phyloP scores from a whole-genome alignment of 208 protist species.

The Trypanosoma platydactyli region DNA sequence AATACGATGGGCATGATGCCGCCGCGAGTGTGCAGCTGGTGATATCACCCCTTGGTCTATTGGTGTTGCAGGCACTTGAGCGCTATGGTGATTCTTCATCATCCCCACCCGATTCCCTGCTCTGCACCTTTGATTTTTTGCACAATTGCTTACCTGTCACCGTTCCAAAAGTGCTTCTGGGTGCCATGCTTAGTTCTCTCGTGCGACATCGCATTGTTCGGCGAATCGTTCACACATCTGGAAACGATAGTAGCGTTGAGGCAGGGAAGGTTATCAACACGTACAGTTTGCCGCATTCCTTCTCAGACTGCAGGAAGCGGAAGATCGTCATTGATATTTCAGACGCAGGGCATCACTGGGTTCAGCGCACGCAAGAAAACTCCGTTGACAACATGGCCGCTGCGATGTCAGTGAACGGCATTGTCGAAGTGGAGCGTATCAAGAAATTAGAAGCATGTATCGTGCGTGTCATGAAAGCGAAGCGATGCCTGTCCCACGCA shows the following conservation, averaged over 20 bases:
- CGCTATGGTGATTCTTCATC: constrained; percentile 18
- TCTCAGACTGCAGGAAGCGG: constrained; percentile 30
- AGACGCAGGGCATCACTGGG: constrained; percentile 39
- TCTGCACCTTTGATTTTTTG: constrained; percentile 50
- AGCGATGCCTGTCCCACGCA: constrained; percentile 35
- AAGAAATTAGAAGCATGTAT: constrained; percentile 57
- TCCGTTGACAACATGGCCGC: constrained; percentile 11
- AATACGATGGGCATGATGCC: background rate
- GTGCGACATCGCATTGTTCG: constrained; percentile 50
- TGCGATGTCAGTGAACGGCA: constrained; percentile 11
- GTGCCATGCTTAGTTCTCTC: constrained; percentile 46
- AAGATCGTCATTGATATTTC: constrained; percentile 51
- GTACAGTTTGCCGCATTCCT: constrained; percentile 40
- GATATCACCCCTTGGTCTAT: constrained; percentile 47
- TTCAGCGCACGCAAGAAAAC: constrained; percentile 23
- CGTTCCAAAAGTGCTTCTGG: constrained; percentile 50
- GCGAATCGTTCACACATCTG: constrained; percentile 32
- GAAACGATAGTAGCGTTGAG: background rate
- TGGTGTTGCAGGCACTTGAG: constrained; percentile 61
- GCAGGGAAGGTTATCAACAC: constrained; percentile 24
- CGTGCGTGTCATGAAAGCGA: constrained; percentile 57
- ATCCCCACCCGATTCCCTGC: background rate
- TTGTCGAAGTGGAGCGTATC: constrained; percentile 27
- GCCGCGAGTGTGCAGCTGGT: constrained; percentile 28
- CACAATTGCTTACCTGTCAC: constrained; percentile 40